Evolutionary conservation across 2,329 filamentous ascomycete genomes (phyloP).

Genomic region (Talaromyces amestolkiae): DNA sequence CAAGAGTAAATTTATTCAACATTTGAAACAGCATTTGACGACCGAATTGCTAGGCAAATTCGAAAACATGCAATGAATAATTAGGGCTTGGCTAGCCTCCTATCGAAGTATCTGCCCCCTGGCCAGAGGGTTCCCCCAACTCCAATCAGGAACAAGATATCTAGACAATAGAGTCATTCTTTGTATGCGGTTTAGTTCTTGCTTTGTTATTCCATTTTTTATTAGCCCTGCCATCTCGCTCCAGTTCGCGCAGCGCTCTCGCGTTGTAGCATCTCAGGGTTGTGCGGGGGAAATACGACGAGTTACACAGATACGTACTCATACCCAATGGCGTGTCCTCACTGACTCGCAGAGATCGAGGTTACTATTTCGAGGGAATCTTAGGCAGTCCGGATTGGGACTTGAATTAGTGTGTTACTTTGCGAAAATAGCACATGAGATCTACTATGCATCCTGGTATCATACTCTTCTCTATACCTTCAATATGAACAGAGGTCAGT

Average conservation of each 20-base stretch:
- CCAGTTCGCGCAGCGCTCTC: not conserved
- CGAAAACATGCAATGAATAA: not conserved
- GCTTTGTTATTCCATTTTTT: not conserved
- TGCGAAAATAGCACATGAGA: not conserved
- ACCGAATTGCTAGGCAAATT: not conserved
- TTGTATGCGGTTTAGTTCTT: not conserved
- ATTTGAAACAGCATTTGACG: not conserved
- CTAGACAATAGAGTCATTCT: not conserved
- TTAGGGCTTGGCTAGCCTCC: not conserved
- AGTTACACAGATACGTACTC: not conserved
- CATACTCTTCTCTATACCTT: not conserved
- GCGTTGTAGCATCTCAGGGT: not conserved
- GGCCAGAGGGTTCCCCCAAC: not conserved
- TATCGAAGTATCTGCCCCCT: not conserved
- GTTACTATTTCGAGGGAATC: not conserved
- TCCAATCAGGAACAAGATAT: not conserved
- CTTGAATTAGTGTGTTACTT: not conserved
- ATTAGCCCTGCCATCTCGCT: not conserved
- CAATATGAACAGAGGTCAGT: not conserved
- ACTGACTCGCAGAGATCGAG: not conserved
- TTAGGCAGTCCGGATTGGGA: no score
- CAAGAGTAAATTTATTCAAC: not conserved
- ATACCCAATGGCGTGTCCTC: not conserved
- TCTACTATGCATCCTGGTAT: not conserved
- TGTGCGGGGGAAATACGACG: not conserved